A percentile compares a stretch with the other conserved stretches of the same genome.
These are phyloP conservation scores for Trametes maxima DNA, from an alignment of 768 basidiomycete genomes.

Conservation along the genomic window DNA sequence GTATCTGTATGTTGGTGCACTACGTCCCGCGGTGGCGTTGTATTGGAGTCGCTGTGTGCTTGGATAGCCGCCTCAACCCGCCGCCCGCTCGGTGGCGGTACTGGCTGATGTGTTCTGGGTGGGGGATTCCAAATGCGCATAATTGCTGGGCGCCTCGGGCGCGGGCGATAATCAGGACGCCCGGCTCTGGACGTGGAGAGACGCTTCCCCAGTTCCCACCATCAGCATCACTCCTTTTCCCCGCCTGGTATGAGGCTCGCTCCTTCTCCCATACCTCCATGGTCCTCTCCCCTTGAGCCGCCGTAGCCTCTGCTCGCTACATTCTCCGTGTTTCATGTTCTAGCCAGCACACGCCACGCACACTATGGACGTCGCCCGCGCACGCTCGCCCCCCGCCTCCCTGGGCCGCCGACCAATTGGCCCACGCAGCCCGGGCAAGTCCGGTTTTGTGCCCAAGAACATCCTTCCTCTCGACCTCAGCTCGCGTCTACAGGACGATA, in stretches of 20 bases:
- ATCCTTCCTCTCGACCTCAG: constrained; percentile 25
- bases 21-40: neutral
- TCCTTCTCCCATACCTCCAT: constrained; percentile 5
- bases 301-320: neutral
- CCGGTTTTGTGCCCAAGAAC: constrained; percentile 18
- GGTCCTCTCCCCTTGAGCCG: constrained; percentile 6
- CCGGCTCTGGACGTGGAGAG: neutral
- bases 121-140: constrained; percentile 6
- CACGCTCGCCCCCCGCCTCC: constrained; percentile 23
- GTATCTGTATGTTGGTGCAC: constrained; percentile 1
- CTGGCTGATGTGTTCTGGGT: neutral
- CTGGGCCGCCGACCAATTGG: constrained; percentile 22
- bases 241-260: neutral
- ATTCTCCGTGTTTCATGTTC: neutral
- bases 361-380: constrained; percentile 19
- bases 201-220: constrained; percentile 18
- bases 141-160: constrained; percentile 1
- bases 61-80: neutral
- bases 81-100: neutral
- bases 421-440: constrained; percentile 26
- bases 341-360: neutral
- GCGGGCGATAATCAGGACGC: constrained; percentile 15
- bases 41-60: neutral
- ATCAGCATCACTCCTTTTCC: constrained; percentile 16
- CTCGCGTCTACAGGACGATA: constrained; percentile 22